phyloP scores from a whole-genome alignment of 768 basidiomycete species.

The Macrolepiota dolichaula region DNA sequence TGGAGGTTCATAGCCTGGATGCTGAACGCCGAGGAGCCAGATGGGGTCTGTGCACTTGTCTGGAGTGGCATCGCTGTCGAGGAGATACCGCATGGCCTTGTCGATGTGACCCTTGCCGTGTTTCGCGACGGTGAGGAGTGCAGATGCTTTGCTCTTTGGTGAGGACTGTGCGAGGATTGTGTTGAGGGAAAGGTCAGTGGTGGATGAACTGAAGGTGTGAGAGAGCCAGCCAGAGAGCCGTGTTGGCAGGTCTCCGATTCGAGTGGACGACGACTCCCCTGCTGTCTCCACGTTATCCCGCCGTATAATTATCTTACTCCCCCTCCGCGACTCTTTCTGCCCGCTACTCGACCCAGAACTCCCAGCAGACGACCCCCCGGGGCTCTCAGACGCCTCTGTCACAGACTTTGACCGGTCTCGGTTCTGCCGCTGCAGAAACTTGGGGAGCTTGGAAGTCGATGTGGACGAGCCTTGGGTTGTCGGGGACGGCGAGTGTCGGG shows the following conservation, averaged over 20 bases:
- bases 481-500: no score
- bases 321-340: background rate
- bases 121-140: slow-evolving; percentile 66
- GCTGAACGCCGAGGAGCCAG: slow-evolving; percentile 85
- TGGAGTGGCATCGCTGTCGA: slow-evolving; percentile 85
- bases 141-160: slow-evolving; percentile 20
- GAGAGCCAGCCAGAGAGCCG: slow-evolving; percentile 80
- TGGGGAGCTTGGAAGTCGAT: slow-evolving; percentile 52
- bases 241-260: slow-evolving; percentile 65
- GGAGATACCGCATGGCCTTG: slow-evolving; percentile 84
- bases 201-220: slow-evolving; percentile 70
- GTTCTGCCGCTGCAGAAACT: slow-evolving; percentile 62
- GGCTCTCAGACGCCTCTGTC: slow-evolving; percentile 33
- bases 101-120: slow-evolving; percentile 75
- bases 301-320: slow-evolving; percentile 34
- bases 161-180: slow-evolving; percentile 42
- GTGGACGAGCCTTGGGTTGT: slow-evolving; percentile 23
- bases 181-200: slow-evolving; percentile 70
- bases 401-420: slow-evolving; percentile 43
- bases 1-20: slow-evolving; percentile 65
- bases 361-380: slow-evolving; percentile 28
- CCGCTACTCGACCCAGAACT: no score
- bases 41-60: slow-evolving; percentile 82
- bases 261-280: slow-evolving; percentile 40
- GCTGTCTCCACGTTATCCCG: slow-evolving; percentile 30